A percentile compares a stretch with the other conserved stretches of the same genome.
These are phyloP conservation scores for Citrus trifoliata DNA, from an alignment of 345 rosid genomes.

Conservation along the genomic window DNA sequence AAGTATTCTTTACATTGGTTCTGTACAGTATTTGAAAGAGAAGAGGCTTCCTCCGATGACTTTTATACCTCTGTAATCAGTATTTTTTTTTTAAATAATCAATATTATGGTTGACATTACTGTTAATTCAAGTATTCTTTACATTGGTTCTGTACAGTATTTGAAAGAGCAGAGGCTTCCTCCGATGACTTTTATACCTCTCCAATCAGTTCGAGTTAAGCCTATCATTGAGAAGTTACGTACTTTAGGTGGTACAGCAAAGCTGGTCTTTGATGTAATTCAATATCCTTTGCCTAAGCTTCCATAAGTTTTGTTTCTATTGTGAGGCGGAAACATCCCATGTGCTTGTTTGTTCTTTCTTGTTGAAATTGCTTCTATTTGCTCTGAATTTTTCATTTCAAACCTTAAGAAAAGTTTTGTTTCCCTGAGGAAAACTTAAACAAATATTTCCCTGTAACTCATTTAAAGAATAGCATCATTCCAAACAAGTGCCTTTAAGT, in stretches of 20 bases:
- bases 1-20: slow-evolving; percentile 14
- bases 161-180: slow-evolving; percentile 99
- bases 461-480: neutral
- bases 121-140: slow-evolving; percentile 13
- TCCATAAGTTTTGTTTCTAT: neutral
- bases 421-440: neutral
- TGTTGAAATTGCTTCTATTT: neutral
- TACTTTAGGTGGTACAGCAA: slow-evolving; percentile 78
- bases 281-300: slow-evolving; percentile 75
- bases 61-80: slow-evolving; percentile 90
- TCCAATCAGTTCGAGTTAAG: slow-evolving; percentile 93
- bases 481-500: neutral
- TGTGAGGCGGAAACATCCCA: slow-evolving; percentile 3
- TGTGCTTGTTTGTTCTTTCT: neutral
- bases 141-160: slow-evolving; percentile 59
- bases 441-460: neutral
- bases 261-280: slow-evolving; percentile 82
- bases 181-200: slow-evolving; percentile 96
- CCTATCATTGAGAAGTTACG: slow-evolving; percentile 79
- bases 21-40: slow-evolving; percentile 88
- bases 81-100: slow-evolving; percentile 3
- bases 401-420: neutral
- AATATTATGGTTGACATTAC: neutral
- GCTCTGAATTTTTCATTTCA: neutral
- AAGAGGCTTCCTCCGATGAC: slow-evolving; percentile 99